phyloP scores from a whole-genome alignment of 768 basidiomycete species.

The Leucocoprinus leucothites region DNA sequence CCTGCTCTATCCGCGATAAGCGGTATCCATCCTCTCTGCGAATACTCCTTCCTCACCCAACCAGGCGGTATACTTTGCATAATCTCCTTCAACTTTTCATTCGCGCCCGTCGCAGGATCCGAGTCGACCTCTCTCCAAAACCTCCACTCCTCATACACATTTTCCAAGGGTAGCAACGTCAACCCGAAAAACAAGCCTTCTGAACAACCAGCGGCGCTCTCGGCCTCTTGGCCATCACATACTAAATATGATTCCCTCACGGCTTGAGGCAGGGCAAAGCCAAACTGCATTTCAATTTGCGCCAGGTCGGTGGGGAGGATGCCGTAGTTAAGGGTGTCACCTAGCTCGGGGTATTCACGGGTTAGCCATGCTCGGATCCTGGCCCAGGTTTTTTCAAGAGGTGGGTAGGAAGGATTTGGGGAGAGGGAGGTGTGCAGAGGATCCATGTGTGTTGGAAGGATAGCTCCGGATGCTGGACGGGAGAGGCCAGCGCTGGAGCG shows the following conservation, averaged over 20 bases:
- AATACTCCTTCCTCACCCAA: constrained; percentile 89
- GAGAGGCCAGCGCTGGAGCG: constrained; percentile 33
- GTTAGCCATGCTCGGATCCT: constrained; percentile 80
- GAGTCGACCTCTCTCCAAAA: constrained; percentile 95
- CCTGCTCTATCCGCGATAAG: constrained; percentile 91
- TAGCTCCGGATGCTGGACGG: constrained; percentile 31
- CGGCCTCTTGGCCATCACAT: constrained; percentile 92
- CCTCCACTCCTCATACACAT: constrained; percentile 91
- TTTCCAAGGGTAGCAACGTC: constrained; percentile 87
- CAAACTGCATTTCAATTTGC: constrained; percentile 80
- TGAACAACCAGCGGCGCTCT: constrained; percentile 81
- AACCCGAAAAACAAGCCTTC: constrained; percentile 96
- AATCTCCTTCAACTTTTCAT: constrained; percentile 59
- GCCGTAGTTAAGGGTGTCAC: constrained; percentile 93
- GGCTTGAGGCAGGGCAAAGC: constrained; percentile 76
- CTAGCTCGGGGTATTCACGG: constrained; percentile 89
- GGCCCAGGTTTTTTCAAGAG: constrained; percentile 79
- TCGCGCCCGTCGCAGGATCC: constrained; percentile 83
- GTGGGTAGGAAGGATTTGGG: constrained; percentile 59
- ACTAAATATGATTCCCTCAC: constrained; percentile 89
- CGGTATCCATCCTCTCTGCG: constrained; percentile 95
- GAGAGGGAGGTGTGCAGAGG: constrained; percentile 41
- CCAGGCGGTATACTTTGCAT: constrained; percentile 90
- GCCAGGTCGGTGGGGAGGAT: constrained; percentile 78
- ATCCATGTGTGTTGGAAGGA: constrained; percentile 69